Evolutionary conservation across 495 filamentous ascomycete genomes (phyloP), one percentile per base, ranked within the genome.

Genomic region (Cercophora sp.): DNA sequence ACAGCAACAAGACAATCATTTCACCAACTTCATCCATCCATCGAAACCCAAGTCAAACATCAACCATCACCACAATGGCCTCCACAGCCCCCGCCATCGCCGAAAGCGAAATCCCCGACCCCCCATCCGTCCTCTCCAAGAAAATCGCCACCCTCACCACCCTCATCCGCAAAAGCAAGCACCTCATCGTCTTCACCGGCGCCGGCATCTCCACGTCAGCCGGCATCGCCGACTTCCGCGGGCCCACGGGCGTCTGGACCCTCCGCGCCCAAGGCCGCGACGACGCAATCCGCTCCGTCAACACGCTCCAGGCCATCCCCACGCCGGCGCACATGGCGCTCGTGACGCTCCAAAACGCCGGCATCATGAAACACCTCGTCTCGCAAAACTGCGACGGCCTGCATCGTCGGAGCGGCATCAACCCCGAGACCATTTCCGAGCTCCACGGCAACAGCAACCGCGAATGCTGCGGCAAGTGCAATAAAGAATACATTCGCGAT

Each of bases 301-400:
- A 56, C 41, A 70, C 70, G 0, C 45, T 75, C 24, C 67, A 76
- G 37, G 74, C 70, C 4, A 64, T 76, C 20, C 70, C 72, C n/a
- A 74, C 70, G 3, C 53, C 61, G 29, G 70, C 71, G 0, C 72
- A 77, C 51, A 77, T 77, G 72, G 74, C 73, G 4, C 64, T 77
- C 2, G 74, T 76, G 0, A 72, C 69, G 51, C 51, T 76, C 35
- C 73, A 76, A 45, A 65, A 72, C 23, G 56, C 53, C 1, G 70
- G 67, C 8, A 47, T 73, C 1, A 31, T 75, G 39, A 76, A 71
- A 52, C 69, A 74, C 53, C 46, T 76, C 20, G 53, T 77, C 29
- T 74, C 70, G 57, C 70, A 76, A 53, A 76, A 77, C 54, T 76
- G 72, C 56, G 72, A 78, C 51, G 71, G 68, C 0, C 56, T 76